Base-by-base conservation (phyloP, 257 asterid genomes). In the Euphrasia confusa region DNA sequence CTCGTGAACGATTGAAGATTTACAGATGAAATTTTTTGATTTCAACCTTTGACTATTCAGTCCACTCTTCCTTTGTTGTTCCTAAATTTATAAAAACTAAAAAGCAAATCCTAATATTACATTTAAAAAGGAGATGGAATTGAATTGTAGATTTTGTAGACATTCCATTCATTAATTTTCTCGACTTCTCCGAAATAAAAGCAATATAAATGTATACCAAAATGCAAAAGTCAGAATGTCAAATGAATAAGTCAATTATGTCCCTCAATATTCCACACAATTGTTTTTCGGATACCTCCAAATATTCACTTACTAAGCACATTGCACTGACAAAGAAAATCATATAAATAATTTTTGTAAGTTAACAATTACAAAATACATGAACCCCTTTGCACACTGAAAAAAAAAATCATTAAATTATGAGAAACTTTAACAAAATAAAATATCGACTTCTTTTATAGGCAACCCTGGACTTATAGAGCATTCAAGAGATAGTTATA, bases 81-180 rank as follows among this genome's bases (percentile, higher is more conserved):
- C 12, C 1, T 61, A 10, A 42, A 54, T 27, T 42, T 61, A 45
- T 62, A 40, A 54, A 7, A 61, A 39, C 28, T 59, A 52, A 50
- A 68, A 18, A 35, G 30, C 10, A 69, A 56, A 63, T 58, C 45
- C 60, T 35, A 49, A 57, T 56, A 11, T 11, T 44, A 44, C 50
- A 2, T 44, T 44, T 44, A 44, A 10, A 10, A 21, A 12, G 4
- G 50, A 13, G 50, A 7, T 5, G 50, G 12, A 7, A 12, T 44
- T 21, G 24, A 21, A 21, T 21, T 0, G 24, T 21, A 21, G 24
- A 21, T 21, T 21, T 21, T 21, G 24, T 21, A 21, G 24, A 44
- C 12, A 8, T 44, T 44, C 12, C n/a, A 11, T 44, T 44, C 6
- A 44, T 44, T 44, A 13, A 44, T 4, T 44, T 44, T 44, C n/a